Evolutionary conservation across 2,329 filamentous ascomycete species (phyloP).

Genomic region (Ophiostoma montium): DNA sequence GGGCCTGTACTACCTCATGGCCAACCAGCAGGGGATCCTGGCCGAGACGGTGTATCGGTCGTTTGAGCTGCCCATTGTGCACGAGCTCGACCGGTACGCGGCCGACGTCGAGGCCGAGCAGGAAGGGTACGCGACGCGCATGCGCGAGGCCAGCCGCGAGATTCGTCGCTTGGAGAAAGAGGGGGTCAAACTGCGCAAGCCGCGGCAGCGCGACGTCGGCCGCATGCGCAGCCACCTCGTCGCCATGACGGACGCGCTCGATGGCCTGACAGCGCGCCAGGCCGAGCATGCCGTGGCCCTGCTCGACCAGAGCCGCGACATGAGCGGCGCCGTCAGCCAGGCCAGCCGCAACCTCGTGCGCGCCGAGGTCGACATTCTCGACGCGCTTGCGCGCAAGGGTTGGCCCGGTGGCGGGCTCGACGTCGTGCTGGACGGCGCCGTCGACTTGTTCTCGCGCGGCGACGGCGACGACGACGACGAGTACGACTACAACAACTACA

Average conservation of each 20-base stretch:
- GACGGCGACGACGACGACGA: slow-evolving; percentile 9
- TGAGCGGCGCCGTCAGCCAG: slow-evolving; percentile 47
- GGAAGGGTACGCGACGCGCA: slow-evolving; percentile 41
- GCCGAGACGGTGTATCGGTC: slow-evolving; percentile 53
- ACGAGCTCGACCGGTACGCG: slow-evolving; percentile 53
- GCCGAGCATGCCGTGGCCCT: slow-evolving; percentile 44
- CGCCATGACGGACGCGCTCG: slow-evolving; percentile 45
- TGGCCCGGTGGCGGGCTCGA: slow-evolving; percentile 54
- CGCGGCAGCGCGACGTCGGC: slow-evolving; percentile 45
- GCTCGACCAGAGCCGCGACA: slow-evolving; percentile 50
- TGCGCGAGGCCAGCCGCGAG: slow-evolving; percentile 41
- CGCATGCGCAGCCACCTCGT: slow-evolving; percentile 50
- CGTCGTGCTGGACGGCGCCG: slow-evolving; percentile 48
- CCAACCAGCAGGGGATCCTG: slow-evolving; percentile 57
- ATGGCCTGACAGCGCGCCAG: slow-evolving; percentile 47
- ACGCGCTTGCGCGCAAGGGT: slow-evolving; percentile 50
- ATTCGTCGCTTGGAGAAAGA: slow-evolving; percentile 52
- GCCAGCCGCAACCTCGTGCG: slow-evolving; percentile 51
- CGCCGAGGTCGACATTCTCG: slow-evolving; percentile 57
- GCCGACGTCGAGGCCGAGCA: slow-evolving; percentile 51
- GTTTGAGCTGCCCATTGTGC: slow-evolving; percentile 55
- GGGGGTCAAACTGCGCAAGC: slow-evolving; percentile 42
- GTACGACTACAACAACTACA: slow-evolving; percentile 1
- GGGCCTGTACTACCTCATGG: slow-evolving; percentile 52
- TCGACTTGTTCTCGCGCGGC: slow-evolving; percentile 32